Conservation (phyloP, 768 basidiomycete species). For the Boletus pseudopeckii region DNA sequence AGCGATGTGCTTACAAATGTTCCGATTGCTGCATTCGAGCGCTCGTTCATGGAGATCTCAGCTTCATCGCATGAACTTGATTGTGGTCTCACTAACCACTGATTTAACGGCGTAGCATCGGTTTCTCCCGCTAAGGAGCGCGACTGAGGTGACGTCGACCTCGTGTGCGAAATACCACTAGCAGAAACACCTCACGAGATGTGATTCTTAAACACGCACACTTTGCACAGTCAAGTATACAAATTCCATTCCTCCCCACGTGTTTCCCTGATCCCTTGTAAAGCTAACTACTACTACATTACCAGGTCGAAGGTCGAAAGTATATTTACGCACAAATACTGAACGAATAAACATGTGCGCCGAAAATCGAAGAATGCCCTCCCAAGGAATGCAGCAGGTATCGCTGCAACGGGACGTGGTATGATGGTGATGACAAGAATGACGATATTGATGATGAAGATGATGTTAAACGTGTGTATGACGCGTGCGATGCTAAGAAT, state of each 20-base stretch:
- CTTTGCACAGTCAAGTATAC: not conserved
- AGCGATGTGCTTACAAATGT: no score
- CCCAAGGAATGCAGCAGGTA: slow-evolving; percentile 4
- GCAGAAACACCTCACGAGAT: not conserved
- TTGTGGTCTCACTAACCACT: no score
- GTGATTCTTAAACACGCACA: not conserved
- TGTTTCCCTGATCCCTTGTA: not conserved
- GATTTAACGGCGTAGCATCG: not conserved
- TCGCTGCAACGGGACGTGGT: slow-evolving; percentile 3
- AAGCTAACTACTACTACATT: slow-evolving; percentile 19
- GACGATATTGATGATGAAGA: not conserved
- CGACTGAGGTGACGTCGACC: not conserved
- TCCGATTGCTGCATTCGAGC: no score
- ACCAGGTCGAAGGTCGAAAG: slow-evolving; percentile 22
- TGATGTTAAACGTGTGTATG: slow-evolving; percentile 6
- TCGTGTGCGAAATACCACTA: not conserved
- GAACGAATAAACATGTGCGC: slow-evolving; percentile 18
- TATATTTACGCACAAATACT: slow-evolving; percentile 9
- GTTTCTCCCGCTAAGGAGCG: not conserved
- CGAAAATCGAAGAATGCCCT: not conserved
- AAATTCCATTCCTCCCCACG: slow-evolving; percentile 1
- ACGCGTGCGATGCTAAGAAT: slow-evolving; percentile 7
- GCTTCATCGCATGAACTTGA: no score
- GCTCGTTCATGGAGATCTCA: no score
- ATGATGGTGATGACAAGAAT: slow-evolving; percentile 3